Base-by-base conservation (phyloP, 139 green algal genomes). In the Diplosphaera chodatii region DNA sequence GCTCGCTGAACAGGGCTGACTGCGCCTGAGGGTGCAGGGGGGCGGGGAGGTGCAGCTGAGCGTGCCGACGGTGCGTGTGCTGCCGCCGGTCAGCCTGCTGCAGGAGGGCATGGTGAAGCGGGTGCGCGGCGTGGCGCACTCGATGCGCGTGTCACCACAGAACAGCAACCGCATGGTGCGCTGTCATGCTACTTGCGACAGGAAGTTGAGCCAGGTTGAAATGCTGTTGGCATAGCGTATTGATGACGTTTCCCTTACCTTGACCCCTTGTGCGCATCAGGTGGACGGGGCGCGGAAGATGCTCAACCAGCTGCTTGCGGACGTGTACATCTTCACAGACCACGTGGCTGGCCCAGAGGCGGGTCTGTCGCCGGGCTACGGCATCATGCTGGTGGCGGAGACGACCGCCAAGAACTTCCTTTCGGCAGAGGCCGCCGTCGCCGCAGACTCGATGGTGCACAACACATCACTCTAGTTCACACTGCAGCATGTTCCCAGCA, bases 321-420 rank as follows among this genome's bases (percentile, higher is more conserved):
- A 99, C 70, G 96, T 99, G 55, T 98, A 93, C 82, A 94, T 99
- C 66, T 99, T 99, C 84, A 99, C 96, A 0, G 96, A 99, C 73
- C 90, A 97, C 62, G 83, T 89, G 66, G 85, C 65, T 22, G 92
- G 92, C 1, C 69, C 64, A 8, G 78, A 85, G n/a, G 74, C 79
- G 16, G 92, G 89, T 25, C 72, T 66, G 32, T 94, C 88, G 4
- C 95, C 95, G 1, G 95, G 94, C 6, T 99, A 92, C 77, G 95
- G 95, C n/a, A 64, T 98, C 1, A 89, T 85, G 2, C 84, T 99
- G 32, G 91, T 98, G 32, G 95, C 94, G 13, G 95, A 99, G 78
- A 98, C 95, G 27, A 99, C 96, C 23, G 87, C 83, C 5, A 91
- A 91, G 0, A 86, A 87, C 56, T 82, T 97, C 22, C 41, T 99